Evolutionary conservation across 495 filamentous ascomycete species (phyloP), one percentile per base, ranked within the genome.

Genomic region (Neurospora sp.): DNA sequence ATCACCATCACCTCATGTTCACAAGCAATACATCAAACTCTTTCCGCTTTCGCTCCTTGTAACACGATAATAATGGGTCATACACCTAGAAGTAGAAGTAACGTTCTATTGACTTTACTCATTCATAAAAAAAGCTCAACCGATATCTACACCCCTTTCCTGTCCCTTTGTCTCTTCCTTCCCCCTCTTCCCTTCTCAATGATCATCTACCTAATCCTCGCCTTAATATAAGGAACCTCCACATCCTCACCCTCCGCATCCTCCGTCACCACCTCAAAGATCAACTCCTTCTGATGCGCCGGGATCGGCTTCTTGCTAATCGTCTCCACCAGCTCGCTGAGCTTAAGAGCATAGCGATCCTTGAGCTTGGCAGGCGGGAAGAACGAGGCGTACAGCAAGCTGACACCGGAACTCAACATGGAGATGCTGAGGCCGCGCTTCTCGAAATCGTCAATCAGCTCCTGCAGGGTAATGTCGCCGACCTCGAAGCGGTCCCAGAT

Each of bases 401-500:
- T 97, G 72, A 98, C 96, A 3, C 95, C 96, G 14, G 93, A 97
- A 86, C 93, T 97, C 72, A 99, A 85, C 96, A 98, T 98, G 69
- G 88, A 91, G 74, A 98, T 91, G 49, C 88, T 86, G 73, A 99
- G 84, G 8, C 96, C 96, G 77, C 91, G 90, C 72, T 88, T 84
- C 74, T 91, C 85, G 80, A 99, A 98, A 77, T 93, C 82, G 49
- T 92, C 88, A 9, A 99, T 80, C 78, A 99, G 92, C 78, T 98
- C 89, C 77, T 87, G 86, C 74, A 99, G 85, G 20, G 93, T 93
- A 72, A 97, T 88, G 79, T 99, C 89, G 70, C 91, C 88, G 70
- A 96, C 87, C 84, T 99, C 94, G 80, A 98, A 99, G 20, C 96
- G 92, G 83, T 98, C 96, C 96, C 96, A 99, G 42, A 99, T 89